Evolutionary conservation across 306 rosid species (phyloP), one percentile per base, ranked within the genome.

Genomic region (Astragalus membranaceus): DNA sequence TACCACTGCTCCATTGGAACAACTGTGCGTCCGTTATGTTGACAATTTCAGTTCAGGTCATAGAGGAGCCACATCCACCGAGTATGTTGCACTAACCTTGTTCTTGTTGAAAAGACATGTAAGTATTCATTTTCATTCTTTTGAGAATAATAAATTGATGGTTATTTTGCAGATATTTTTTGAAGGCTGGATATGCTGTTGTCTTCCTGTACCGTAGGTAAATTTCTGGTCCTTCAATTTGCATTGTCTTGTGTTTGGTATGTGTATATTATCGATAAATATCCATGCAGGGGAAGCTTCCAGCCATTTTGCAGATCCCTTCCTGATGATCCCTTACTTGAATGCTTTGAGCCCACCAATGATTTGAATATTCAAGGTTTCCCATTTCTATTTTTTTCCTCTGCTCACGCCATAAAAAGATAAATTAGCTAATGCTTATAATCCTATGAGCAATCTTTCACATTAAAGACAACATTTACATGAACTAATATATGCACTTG

Each of bases 11-110:
- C 99, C 99, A 39, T 77, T 93, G 73, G 98, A 93, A 83, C 96
- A 83, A 81, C 85, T 83, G 2, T 90, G 97, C 55, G 98, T 93
- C 61, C 94, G 97, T 51, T 87, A 84, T 78, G 85, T 94, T 36
- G 99, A 94, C 77, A 94, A 94, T 73, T 94, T 94, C 82, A 94
- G 99, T 87, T 94, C 99, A 5, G 99, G 97, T 74, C 91, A 89
- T 70, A 86, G 97, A 83, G 99, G 99, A 49, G 97, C 99, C 48
- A 81, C 99, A 26, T 94, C 99, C 73, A 91, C 97, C 0, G 97
- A 94, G 99, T 94, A 87, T 43, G 83, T 72, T 26, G 48, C 69
- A 60, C 23, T 77, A 29, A 32, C 13, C 46, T 74, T 53, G 37
- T 62, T n/a, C 9, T 63, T 70, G 39, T 62, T 8, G 15, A 46